Percentiles rank a stretch among this genome's conserved stretches.
Evolutionary conservation across 2,329 filamentous ascomycete genomes (phyloP).

Genomic region (Xylaria sp.): DNA sequence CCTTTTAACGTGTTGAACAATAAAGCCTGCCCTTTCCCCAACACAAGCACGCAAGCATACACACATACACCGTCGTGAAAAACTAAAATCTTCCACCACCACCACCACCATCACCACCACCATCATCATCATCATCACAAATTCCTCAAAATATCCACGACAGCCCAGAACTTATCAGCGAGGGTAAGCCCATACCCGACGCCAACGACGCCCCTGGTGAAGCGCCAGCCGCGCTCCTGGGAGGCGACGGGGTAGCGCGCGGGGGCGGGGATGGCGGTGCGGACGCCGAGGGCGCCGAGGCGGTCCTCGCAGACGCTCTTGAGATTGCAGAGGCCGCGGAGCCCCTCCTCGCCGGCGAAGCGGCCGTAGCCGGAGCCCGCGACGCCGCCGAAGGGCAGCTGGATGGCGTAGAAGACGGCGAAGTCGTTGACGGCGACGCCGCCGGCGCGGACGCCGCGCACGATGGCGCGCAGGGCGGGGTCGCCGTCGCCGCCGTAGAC

Average conservation of each 20-base stretch:
- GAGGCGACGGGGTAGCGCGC: conserved; percentile 83
- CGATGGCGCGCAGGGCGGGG: conserved; percentile 70
- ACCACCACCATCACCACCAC: no score
- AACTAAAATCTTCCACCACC: no score
- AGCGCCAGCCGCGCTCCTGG: conserved; percentile 71
- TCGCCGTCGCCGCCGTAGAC: conserved; percentile 79
- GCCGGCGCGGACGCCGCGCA: conserved; percentile 77
- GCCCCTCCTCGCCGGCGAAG: conserved; percentile 90
- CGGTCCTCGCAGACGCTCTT: conserved; percentile 88
- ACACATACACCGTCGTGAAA: no score
- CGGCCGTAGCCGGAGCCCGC: conserved; percentile 90
- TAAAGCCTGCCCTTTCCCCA: neutral
- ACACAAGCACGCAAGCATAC: neutral
- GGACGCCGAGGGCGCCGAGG: conserved; percentile 66
- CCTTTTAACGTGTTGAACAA: neutral
- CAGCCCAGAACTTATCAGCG: conserved; percentile 53
- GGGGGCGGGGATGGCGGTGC: conserved; percentile 82
- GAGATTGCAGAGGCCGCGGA: conserved; percentile 84
- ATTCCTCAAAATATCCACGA: conserved; percentile 57
- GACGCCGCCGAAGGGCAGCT: conserved; percentile 93
- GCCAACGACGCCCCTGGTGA: conserved; percentile 69
- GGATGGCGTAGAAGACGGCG: conserved; percentile 89
- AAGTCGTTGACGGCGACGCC: conserved; percentile 98
- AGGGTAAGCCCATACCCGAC: conserved; percentile 65
- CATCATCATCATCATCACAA: no score